phyloP scores from a whole-genome alignment of 805 yeast species.

The Lipomyces orientalis region DNA sequence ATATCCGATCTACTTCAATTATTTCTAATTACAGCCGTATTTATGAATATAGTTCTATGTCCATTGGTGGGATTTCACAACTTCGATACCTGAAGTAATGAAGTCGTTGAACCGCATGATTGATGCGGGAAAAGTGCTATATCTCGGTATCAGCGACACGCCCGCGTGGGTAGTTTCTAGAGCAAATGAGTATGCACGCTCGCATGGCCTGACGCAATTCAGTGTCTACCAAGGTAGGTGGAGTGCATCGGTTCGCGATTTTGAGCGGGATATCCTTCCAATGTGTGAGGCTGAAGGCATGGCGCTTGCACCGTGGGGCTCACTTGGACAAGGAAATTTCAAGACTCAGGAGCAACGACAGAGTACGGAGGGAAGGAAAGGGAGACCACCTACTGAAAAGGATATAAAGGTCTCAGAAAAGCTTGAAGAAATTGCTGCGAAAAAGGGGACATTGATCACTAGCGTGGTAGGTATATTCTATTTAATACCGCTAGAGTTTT shows the following conservation, averaged over 20 bases:
- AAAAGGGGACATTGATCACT: conserved; percentile 8
- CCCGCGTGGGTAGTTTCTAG: conserved; percentile 41
- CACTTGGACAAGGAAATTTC: conserved; percentile 5
- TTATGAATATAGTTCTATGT: conserved; percentile 1
- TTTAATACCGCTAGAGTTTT: conserved; percentile 1
- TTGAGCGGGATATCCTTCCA: conserved; percentile 41
- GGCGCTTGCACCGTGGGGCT: conserved; percentile 17
- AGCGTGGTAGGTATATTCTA: conserved; percentile 6
- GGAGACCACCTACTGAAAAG: not conserved
- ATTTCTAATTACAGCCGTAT: not conserved
- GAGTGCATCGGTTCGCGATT: conserved; percentile 39
- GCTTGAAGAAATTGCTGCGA: conserved; percentile 1
- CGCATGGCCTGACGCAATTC: conserved; percentile 39
- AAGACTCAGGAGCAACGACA: conserved; percentile 9
- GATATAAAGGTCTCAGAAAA: not conserved
- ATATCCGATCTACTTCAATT: not conserved
- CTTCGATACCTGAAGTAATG: conserved; percentile 40
- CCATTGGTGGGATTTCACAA: conserved; percentile 38
- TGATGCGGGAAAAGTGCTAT: conserved; percentile 38
- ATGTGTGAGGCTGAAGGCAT: conserved; percentile 41
- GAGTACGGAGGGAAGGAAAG: conserved; percentile 2
- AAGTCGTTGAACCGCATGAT: conserved; percentile 29
- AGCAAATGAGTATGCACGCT: conserved; percentile 35
- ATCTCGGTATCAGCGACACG: conserved; percentile 40
- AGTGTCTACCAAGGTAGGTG: conserved; percentile 41